These are phyloP conservation scores for Chenopodium berlandieri DNA, from an alignment of 148 eudicot species.

Conservation along the genomic window DNA sequence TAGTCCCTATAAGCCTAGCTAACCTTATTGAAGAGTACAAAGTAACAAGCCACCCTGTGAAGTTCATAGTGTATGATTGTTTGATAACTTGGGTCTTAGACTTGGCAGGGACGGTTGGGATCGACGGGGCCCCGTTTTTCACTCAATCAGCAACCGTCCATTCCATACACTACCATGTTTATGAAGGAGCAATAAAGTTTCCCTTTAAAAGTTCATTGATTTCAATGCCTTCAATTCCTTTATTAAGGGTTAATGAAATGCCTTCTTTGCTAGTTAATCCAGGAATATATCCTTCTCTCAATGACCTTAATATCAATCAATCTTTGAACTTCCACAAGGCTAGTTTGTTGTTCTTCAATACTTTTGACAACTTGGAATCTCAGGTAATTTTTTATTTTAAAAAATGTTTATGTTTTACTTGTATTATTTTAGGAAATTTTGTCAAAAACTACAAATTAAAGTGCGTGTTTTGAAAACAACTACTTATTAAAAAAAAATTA, in stretches of 20 bases:
- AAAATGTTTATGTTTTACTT: too few relatives aligned
- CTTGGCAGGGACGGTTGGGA: constrained; percentile 2
- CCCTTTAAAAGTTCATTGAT: constrained; percentile 12
- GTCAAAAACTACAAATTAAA: too few relatives aligned
- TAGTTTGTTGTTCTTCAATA: constrained; percentile 41
- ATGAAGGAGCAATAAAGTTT: constrained; percentile 4
- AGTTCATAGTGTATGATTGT: constrained; percentile 23
- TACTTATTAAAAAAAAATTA: too few relatives aligned
- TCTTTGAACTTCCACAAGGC: constrained; percentile 34
- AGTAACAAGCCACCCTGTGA: constrained; percentile 12
- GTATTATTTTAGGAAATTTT: too few relatives aligned
- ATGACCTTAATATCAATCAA: constrained; percentile 30
- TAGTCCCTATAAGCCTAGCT: constrained; percentile 11
- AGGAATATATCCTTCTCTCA: constrained; percentile 20
- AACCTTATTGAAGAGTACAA: constrained; percentile 22
- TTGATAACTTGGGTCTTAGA: constrained; percentile 26
- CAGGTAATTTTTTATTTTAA: constrained; percentile 29
- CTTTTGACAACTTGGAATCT: constrained; percentile 39
- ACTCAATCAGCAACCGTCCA: constrained; percentile 24
- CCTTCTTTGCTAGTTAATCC: constrained; percentile 33
- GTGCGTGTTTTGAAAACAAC: too few relatives aligned
- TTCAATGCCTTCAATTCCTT: constrained; percentile 22
- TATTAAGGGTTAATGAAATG: constrained; percentile 31
- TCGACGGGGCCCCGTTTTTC: constrained; percentile 21
- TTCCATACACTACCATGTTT: constrained; percentile 23